Percentiles rank a stretch among this genome's conserved stretches.
phyloP scores from a whole-genome alignment of 1,139 yeast genomes.

The Pichia sp. region DNA sequence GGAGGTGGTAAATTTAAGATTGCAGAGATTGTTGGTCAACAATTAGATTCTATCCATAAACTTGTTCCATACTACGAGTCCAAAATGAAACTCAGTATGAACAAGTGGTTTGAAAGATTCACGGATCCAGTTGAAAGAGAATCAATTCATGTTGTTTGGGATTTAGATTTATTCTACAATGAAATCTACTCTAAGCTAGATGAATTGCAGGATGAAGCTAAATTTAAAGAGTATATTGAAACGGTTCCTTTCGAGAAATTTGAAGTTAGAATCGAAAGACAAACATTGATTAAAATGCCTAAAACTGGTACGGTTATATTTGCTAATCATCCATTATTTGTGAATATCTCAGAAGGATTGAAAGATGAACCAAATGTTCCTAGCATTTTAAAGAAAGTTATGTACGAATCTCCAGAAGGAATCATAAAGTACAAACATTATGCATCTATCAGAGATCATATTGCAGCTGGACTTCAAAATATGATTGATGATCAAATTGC shows the following conservation, averaged over 20 bases:
- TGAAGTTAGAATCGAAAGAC: slow-evolving; percentile 59
- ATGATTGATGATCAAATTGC: slow-evolving; percentile 58
- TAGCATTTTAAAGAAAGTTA: slow-evolving; percentile 51
- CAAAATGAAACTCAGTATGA: slow-evolving; percentile 49
- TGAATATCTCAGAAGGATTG: slow-evolving; percentile 57
- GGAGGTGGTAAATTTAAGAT: slow-evolving; percentile 58
- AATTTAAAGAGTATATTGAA: slow-evolving; percentile 24
- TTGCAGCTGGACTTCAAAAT: slow-evolving; percentile 50
- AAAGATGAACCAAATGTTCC: slow-evolving; percentile 70
- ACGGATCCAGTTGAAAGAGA: slow-evolving; percentile 50
- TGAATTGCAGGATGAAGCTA: slow-evolving; percentile 24
- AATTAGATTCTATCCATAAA: slow-evolving; percentile 45
- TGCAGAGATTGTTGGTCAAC: slow-evolving; percentile 41
- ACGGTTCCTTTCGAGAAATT: slow-evolving; percentile 42
- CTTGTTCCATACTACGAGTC: slow-evolving; percentile 51
- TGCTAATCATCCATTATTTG: slow-evolving; percentile 62
- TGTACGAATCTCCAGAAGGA: slow-evolving; percentile 60
- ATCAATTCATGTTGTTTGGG: slow-evolving; percentile 55
- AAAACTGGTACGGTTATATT: slow-evolving; percentile 48
- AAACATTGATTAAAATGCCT: slow-evolving; percentile 48
- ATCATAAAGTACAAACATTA: slow-evolving; percentile 61
- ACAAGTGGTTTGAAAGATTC: slow-evolving; percentile 49
- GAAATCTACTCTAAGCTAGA: slow-evolving; percentile 37
- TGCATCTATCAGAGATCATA: slow-evolving; percentile 50
- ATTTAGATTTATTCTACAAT: slow-evolving; percentile 44